phyloP scores from a whole-genome alignment of 768 basidiomycete genomes.

The Lactarius sp. region DNA sequence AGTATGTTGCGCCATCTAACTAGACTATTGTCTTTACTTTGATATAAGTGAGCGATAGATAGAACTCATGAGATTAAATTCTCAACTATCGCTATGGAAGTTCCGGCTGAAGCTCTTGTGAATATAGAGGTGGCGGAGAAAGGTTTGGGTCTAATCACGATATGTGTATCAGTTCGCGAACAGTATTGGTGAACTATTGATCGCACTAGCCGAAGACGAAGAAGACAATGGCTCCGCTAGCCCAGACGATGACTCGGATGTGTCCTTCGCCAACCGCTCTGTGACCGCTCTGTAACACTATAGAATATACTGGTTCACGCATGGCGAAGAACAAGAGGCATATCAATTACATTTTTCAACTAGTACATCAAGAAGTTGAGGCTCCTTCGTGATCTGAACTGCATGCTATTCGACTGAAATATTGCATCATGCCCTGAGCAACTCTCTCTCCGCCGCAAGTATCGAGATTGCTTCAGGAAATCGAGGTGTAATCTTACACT shows the following conservation, averaged over 20 bases:
- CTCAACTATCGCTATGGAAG: no score
- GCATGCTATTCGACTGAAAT: not conserved
- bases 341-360: not conserved
- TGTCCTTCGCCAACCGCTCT: not conserved
- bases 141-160: no score
- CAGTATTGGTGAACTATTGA: no score
- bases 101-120: no score
- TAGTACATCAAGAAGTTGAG: not conserved
- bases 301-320: not conserved
- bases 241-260: no score
- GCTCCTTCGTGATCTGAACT: not conserved
- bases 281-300: not conserved
- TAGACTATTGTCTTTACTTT: not conserved
- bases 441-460: conserved; percentile 6
- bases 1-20: not conserved
- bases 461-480: conserved; percentile 7
- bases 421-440: not conserved
- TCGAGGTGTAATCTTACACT: conserved; percentile 3
- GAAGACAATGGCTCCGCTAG: no score
- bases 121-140: no score
- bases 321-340: not conserved
- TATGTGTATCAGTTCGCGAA: no score
- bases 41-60: no score
- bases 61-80: no score
- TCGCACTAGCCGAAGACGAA: no score